Percentiles rank a stretch among this genome's conserved stretches.
These are phyloP conservation scores for Piper longum DNA, from an alignment of 164 flowering plant genomes.

Conservation along the genomic window DNA sequence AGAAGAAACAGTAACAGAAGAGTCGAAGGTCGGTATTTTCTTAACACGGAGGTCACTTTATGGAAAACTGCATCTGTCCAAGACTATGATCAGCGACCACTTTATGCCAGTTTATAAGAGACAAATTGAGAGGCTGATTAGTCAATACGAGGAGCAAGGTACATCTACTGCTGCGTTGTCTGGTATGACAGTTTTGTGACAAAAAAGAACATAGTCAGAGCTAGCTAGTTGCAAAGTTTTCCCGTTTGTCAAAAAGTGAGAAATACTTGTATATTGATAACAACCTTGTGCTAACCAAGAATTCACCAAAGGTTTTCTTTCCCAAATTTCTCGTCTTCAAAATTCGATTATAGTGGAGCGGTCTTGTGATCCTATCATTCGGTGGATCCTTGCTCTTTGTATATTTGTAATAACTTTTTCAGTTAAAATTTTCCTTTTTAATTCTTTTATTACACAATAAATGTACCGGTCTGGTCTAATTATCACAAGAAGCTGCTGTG, in stretches of 20 bases:
- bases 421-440: not conserved
- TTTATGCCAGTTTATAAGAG: slow-evolving; percentile 88
- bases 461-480: too few relatives aligned
- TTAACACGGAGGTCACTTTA: slow-evolving; percentile 65
- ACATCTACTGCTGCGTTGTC: slow-evolving; percentile 1
- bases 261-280: not conserved
- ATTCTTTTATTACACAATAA: not conserved
- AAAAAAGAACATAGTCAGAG: not conserved
- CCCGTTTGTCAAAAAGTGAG: not conserved
- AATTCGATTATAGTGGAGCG: not conserved
- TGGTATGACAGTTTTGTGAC: slow-evolving; percentile 1
- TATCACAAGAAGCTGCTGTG: too few relatives aligned
- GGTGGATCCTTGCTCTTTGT: not conserved
- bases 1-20: slow-evolving; percentile 6
- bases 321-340: not conserved
- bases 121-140: slow-evolving; percentile 64
- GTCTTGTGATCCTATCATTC: not conserved
- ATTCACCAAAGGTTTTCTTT: not conserved
- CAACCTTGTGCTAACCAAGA: too few relatives aligned
- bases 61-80: slow-evolving; percentile 74
- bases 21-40: slow-evolving; percentile 49
- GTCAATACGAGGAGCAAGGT: slow-evolving; percentile 41
- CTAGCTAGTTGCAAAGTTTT: not conserved
- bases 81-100: slow-evolving; percentile 83
- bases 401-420: not conserved